These are phyloP conservation scores for Ettlia oleoabundans DNA, from an alignment of 139 green algal genomes.

Conservation along the genomic window DNA sequence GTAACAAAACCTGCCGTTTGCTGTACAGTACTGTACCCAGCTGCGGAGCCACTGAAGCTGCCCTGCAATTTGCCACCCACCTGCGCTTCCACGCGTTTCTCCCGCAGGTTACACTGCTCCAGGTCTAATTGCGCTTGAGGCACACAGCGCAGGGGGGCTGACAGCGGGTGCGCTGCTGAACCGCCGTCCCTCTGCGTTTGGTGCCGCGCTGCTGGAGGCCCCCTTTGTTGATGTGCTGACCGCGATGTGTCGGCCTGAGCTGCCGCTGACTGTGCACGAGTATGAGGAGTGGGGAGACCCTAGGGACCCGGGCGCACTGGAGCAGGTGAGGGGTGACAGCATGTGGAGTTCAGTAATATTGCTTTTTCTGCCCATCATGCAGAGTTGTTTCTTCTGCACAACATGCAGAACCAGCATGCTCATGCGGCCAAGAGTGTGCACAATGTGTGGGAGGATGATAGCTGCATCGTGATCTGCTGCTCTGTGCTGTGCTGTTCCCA, in stretches of 20 bases:
- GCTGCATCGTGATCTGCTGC: too few relatives aligned
- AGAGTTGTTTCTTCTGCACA: background rate
- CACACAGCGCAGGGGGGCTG: conserved; percentile 52
- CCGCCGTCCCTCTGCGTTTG: conserved; percentile 6
- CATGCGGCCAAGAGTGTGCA: too few relatives aligned
- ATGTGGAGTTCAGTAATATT: background rate
- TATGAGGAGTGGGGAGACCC: conserved; percentile 68
- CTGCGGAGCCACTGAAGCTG: too few relatives aligned
- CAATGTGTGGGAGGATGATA: too few relatives aligned
- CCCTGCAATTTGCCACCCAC: background rate
- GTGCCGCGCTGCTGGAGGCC: conserved; percentile 64
- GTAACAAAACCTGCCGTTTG: too few relatives aligned
- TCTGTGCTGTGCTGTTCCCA: too few relatives aligned
- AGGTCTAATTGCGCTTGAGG: conserved; percentile 44
- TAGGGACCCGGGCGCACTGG: background rate
- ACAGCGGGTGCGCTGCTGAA: conserved; percentile 39
- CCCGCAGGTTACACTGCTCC: conserved; percentile 30
- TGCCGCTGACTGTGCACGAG: conserved; percentile 85
- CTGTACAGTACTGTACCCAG: too few relatives aligned
- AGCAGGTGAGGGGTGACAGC: background rate
- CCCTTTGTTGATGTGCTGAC: conserved; percentile 88
- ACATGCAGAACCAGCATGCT: too few relatives aligned
- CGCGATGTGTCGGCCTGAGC: conserved; percentile 63
- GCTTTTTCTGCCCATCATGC: background rate
- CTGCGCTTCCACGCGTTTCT: background rate